Evolutionary conservation across 2,329 filamentous ascomycete genomes (phyloP), one percentile per base, ranked within the genome.

Genomic region (Tolypocladium ophioglossoides): DNA sequence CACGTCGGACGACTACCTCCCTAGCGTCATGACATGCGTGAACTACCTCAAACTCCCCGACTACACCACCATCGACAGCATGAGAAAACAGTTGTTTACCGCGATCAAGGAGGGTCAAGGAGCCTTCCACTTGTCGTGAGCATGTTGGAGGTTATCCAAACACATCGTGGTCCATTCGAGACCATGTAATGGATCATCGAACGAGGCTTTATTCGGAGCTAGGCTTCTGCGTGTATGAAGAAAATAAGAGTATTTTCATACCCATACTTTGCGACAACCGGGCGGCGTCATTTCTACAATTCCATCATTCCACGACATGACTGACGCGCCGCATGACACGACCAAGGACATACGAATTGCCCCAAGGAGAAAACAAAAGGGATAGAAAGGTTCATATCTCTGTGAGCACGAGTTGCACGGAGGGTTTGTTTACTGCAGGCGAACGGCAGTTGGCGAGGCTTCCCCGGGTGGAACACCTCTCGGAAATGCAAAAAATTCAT

Each of bases 1-100:
- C 69, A 87, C 86, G 4, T 92, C 92, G 5, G 94, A 99, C 66
- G 94, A 99, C 73, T 99, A 97, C 65, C 80, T 99, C n/a, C 94
- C 95, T 14, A 97, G 91, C 68, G 95, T 99, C 69, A 99, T 99
- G 95, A 99, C 95, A 12, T 99, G 95, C 69, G 94, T 96, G 72
- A 99, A 99, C 71, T 99, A 99, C 69, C 83, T 99, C 64, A 99
- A 99, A 73, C 80, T 99, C 66, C 94, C 94, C 22, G 90, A 99
- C 71, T 99, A 99, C 72, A 92, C 85, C 61, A 84, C 76, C 61
- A 74, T 95, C 58, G 82, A 89, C 2, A 78, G 86, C 52, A 83
- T 99, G 72, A 85, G 80, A 65, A 81, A 86, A 67, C 89, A 89
- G 69, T 78, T 99, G 53, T 84, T 82, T 59, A 86, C 86, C 59